Base-by-base conservation (phyloP, 1,284 basidiomycete genomes). In the Ceratorhiza oryzae-sativae region DNA sequence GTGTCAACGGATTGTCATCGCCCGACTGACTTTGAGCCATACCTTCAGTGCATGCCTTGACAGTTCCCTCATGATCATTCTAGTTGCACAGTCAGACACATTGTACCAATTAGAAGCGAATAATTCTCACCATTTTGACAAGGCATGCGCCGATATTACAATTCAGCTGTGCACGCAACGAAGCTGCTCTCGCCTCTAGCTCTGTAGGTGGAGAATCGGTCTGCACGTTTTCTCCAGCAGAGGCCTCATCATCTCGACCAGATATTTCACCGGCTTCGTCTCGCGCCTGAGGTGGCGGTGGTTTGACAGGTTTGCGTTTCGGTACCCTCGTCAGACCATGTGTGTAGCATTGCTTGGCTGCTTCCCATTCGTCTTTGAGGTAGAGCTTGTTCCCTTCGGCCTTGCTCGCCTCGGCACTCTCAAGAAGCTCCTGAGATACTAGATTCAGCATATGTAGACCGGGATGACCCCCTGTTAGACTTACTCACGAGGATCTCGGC, bases 81-180 rank as follows among this genome's bases (percentile, higher is more conserved):
- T 94, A 77, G 46, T 18, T 18, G 10, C 12, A 3, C 3, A 1
- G 32, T 55, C 18, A 55, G 53, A 49, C 75, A n/a, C 72, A 46
- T 53, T 45, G n/a, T 18, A 51, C 62, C 27, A 48, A 58, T 2
- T 48, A 46, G 25, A 23, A 56, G 25, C 45, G 6, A 23, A 46
- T 46, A 20, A 61, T 34, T 77, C 87, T 76, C 77, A 92, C 93
- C 78, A 92, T 79, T 77, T 92, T 92, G 1, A 91, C 83, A 77
- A 88, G 83, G 76, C 91, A 93, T 70, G 93, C 94, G 0, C 86
- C 93, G 42, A 94, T 88, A 76, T 95, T 95, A 42, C 90, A 88
- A 76, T 92, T 86, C 72, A 95, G 77, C 12, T 91, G 81, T 15
- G 92, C 84, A 72, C 92, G 84, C 23, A 86, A 82, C 76, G 86